Percentiles rank a stretch among this genome's conserved stretches.
Conservation (phyloP, 495 filamentous ascomycete species). For the Viridothelium virens region DNA sequence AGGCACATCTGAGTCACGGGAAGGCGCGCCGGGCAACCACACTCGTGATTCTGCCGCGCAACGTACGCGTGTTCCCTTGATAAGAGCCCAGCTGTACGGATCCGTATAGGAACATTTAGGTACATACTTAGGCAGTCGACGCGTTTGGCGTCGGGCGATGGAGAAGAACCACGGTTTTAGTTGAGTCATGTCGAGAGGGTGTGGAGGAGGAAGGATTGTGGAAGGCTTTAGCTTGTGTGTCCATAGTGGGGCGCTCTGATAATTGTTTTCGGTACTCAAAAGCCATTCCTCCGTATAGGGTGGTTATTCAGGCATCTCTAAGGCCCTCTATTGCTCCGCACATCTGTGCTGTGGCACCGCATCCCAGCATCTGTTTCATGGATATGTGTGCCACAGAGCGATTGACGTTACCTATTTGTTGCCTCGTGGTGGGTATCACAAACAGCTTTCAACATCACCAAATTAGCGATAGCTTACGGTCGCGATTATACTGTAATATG, state of each 20-base stretch:
- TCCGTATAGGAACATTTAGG: not conserved
- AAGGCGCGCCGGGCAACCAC: conserved; percentile 3
- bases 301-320: conserved; percentile 1
- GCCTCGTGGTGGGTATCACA: conserved; percentile 1
- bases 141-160: not conserved
- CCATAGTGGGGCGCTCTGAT: not conserved
- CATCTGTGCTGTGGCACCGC: conserved; percentile 3
- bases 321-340: not conserved
- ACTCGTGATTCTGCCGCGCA: not conserved
- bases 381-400: not conserved
- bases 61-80: not conserved
- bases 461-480: not conserved
- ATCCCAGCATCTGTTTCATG: not conserved
- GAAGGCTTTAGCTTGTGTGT: not conserved
- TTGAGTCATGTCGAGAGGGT: conserved; percentile 4
- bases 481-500: not conserved
- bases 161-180: not conserved
- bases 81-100: not conserved
- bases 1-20: not conserved
- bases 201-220: not conserved
- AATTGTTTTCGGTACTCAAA: not conserved
- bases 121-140: not conserved
- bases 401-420: not conserved
- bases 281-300: not conserved
- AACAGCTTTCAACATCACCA: not conserved